A percentile compares a stretch with the other conserved stretches of the same genome.
These are phyloP conservation scores for Leucosporidium scottii DNA, from an alignment of 768 basidiomycete species.

Conservation along the genomic window DNA sequence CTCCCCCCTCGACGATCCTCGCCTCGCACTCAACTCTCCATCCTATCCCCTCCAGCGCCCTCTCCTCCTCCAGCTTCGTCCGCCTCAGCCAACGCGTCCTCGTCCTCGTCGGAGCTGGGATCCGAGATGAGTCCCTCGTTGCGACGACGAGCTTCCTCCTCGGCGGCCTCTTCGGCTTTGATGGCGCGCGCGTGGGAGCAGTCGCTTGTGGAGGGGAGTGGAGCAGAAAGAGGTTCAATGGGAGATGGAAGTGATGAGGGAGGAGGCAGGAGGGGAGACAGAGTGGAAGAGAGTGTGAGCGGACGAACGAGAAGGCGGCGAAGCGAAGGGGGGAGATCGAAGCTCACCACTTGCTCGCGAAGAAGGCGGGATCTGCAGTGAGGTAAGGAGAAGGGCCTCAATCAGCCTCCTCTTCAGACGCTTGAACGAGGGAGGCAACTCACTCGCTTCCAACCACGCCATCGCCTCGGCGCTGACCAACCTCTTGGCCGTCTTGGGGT, in stretches of 20 bases:
- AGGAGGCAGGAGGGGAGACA: not conserved
- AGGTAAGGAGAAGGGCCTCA: not conserved
- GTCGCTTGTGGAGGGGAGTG: too few species aligned
- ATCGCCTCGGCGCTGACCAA: slow-evolving; percentile 1
- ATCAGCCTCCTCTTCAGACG: not conserved
- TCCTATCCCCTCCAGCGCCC: too few species aligned
- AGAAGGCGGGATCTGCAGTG: slow-evolving; percentile 14
- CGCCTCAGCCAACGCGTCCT: too few species aligned
- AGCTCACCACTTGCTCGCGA: not conserved
- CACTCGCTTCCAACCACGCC: slow-evolving; percentile 1
- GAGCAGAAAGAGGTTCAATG: too few species aligned
- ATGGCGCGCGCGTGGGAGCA: too few species aligned
- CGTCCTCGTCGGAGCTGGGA: too few species aligned
- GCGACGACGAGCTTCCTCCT: too few species aligned
- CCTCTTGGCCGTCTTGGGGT: slow-evolving; percentile 15
- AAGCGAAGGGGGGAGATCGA: not conserved
- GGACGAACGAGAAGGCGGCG: not conserved
- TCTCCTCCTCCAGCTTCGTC: too few species aligned
- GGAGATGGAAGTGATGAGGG: not conserved
- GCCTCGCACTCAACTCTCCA: too few species aligned
- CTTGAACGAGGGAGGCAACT: not conserved
- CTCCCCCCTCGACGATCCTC: too few species aligned
- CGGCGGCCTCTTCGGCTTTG: too few species aligned
- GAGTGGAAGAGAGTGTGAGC: not conserved
- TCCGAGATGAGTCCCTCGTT: too few species aligned